Conservation (phyloP, 192 early-diverging fungal genomes). For the Gonapodya prolifera region DNA sequence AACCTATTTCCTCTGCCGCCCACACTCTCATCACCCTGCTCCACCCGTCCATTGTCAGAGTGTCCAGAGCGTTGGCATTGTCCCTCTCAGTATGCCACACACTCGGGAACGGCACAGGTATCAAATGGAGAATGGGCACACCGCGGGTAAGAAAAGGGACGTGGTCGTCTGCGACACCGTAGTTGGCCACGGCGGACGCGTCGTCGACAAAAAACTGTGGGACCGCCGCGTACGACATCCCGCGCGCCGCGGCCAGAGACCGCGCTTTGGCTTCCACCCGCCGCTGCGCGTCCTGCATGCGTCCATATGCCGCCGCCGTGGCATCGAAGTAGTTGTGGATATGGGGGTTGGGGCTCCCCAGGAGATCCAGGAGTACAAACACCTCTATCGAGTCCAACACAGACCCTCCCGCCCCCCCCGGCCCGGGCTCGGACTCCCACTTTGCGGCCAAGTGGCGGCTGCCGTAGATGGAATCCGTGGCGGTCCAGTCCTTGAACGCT, state of each 20-base stretch:
- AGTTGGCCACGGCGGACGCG: slow-evolving; percentile 14
- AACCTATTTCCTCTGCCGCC: neutral
- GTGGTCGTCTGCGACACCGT: slow-evolving; percentile 73
- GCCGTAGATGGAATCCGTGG: slow-evolving; percentile 79
- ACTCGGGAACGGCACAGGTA: slow-evolving; percentile 69
- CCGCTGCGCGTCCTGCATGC: slow-evolving; percentile 52
- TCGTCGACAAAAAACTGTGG: slow-evolving; percentile 21
- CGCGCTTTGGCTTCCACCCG: slow-evolving; percentile 29
- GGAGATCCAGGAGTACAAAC: slow-evolving; percentile 76
- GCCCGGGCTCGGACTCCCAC: slow-evolving; percentile 47
- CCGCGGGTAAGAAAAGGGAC: slow-evolving; percentile 66
- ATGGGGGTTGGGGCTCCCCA: slow-evolving; percentile 44
- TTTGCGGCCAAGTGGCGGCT: slow-evolving; percentile 67
- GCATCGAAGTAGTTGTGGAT: slow-evolving; percentile 47
- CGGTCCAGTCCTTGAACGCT: slow-evolving; percentile 64
- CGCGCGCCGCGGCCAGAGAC: slow-evolving; percentile 12
- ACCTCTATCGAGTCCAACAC: slow-evolving; percentile 64
- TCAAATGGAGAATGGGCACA: slow-evolving; percentile 77
- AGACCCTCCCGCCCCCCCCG: slow-evolving; percentile 10
- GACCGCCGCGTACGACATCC: slow-evolving; percentile 9
- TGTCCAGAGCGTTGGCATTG: slow-evolving; percentile 53
- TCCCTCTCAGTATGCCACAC: slow-evolving; percentile 80
- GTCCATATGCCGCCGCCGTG: slow-evolving; percentile 56
- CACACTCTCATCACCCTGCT: neutral
- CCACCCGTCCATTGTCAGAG: slow-evolving; percentile 36